Conservation (phyloP, 192 early-diverging fungal genomes). For the Obelidium mucronatum region DNA sequence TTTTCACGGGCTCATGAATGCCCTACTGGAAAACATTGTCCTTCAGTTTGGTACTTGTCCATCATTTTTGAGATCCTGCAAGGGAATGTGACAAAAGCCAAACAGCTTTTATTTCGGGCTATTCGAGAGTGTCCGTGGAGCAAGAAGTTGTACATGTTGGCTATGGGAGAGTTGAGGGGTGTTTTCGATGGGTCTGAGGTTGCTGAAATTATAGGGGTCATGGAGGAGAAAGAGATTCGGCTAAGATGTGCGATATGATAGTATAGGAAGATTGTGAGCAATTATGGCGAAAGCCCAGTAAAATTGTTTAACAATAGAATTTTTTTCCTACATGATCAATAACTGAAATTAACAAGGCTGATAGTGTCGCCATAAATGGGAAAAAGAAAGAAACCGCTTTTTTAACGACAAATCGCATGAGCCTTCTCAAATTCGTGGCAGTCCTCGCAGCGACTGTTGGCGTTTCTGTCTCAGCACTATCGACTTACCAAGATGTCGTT, state of each 20-base stretch:
- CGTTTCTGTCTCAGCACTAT: no score
- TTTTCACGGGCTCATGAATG: slow-evolving; percentile 63
- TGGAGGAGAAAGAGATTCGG: slow-evolving; percentile 75
- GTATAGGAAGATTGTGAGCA: not conserved
- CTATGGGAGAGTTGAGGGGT: slow-evolving; percentile 49
- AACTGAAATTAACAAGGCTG: no score
- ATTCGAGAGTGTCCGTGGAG: slow-evolving; percentile 72
- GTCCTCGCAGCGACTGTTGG: no score
- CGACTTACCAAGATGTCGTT: no score
- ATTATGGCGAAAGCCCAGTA: no score
- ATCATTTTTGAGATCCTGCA: slow-evolving; percentile 65
- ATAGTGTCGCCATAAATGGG: no score
- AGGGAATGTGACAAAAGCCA: slow-evolving; percentile 50
- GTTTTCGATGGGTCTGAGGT: slow-evolving; percentile 57
- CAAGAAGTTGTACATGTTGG: slow-evolving; percentile 57
- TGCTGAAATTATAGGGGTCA: slow-evolving; percentile 57
- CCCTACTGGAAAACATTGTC: slow-evolving; percentile 51
- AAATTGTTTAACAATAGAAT: no score
- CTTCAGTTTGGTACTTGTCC: slow-evolving; percentile 67
- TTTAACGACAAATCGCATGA: no score
- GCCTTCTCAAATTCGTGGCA: no score
- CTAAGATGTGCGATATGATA: slow-evolving; percentile 32
- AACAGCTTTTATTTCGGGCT: slow-evolving; percentile 63
- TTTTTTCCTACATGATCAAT: no score
- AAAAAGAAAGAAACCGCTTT: no score